A percentile compares a stretch with the other conserved stretches of the same genome.
phyloP scores from a whole-genome alignment of 805 yeast species.

The Sugiyamaella chiloensis region DNA sequence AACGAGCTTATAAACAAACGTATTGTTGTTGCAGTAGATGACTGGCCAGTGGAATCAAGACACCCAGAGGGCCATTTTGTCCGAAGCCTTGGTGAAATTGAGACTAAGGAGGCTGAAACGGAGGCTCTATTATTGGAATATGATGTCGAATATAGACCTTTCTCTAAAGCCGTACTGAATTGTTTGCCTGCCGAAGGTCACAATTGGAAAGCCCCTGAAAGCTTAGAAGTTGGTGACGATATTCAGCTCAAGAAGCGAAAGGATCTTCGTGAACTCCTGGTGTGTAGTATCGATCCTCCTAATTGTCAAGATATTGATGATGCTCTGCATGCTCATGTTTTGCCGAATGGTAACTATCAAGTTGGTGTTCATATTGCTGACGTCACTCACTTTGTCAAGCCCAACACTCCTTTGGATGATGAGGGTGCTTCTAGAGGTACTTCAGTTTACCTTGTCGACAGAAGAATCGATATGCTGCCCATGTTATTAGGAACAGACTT shows the following conservation, averaged over 20 bases:
- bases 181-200: slow-evolving; percentile 94
- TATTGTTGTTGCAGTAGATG: slow-evolving; percentile 86
- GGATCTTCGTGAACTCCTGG: slow-evolving; percentile 83
- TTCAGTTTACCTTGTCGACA: slow-evolving; percentile 93
- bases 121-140: slow-evolving; percentile 92
- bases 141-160: slow-evolving; percentile 95
- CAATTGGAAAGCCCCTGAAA: slow-evolving; percentile 83
- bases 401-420: slow-evolving; percentile 84
- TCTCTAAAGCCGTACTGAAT: slow-evolving; percentile 83
- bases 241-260: slow-evolving; percentile 56
- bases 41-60: slow-evolving; percentile 83
- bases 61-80: slow-evolving; percentile 95
- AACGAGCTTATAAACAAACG: slow-evolving; percentile 80
- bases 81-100: slow-evolving; percentile 83
- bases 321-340: slow-evolving; percentile 81
- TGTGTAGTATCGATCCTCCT: slow-evolving; percentile 97
- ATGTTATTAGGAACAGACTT: slow-evolving; percentile 90
- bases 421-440: slow-evolving; percentile 99
- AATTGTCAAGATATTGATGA: slow-evolving; percentile 98
- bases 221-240: slow-evolving; percentile 35
- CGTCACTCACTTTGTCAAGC: slow-evolving; percentile 94
- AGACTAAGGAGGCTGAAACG: slow-evolving; percentile 91
- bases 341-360: slow-evolving; percentile 92
- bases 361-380: slow-evolving; percentile 99
- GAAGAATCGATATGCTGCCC: slow-evolving; percentile 98